Percentiles rank a stretch among this genome's conserved stretches.
These are phyloP conservation scores for Vaccinium corymbosum DNA, from an alignment of 148 eudicot genomes.

Conservation along the genomic window DNA sequence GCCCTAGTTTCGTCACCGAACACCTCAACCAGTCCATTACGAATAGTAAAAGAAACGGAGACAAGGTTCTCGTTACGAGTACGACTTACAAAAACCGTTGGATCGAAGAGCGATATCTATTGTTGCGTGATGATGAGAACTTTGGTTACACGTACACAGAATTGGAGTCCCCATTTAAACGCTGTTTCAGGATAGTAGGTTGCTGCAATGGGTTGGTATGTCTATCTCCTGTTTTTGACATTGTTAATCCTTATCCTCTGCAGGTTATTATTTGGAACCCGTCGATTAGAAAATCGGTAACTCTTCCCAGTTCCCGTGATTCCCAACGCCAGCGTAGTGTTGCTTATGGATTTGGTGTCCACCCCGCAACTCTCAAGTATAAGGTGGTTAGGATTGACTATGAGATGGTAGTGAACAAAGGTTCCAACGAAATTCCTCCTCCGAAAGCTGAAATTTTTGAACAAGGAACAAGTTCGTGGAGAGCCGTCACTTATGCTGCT, in stretches of 20 bases:
- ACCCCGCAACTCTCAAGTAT: not conserved
- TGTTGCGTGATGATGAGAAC: slow-evolving; percentile 12
- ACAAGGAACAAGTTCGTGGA: slow-evolving; percentile 18
- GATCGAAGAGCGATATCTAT: slow-evolving; percentile 21
- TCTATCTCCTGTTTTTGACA: slow-evolving; percentile 25
- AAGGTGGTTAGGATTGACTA: not conserved
- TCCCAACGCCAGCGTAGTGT: slow-evolving; percentile 4
- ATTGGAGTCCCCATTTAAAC: slow-evolving; percentile 25
- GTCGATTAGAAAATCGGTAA: slow-evolving; percentile 15
- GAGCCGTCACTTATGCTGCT: not conserved
- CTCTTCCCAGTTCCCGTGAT: not conserved
- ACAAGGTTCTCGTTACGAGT: not conserved
- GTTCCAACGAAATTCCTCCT: not conserved
- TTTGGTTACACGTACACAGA: not conserved
- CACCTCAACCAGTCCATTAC: not conserved
- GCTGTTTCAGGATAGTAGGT: slow-evolving; percentile 31
- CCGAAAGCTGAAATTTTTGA: not conserved
- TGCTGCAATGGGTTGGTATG: slow-evolving; percentile 32
- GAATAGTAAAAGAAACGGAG: no score
- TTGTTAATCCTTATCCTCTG: not conserved
- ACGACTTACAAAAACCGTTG: slow-evolving; percentile 11
- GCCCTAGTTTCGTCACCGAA: not conserved
- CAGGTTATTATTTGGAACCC: slow-evolving; percentile 29
- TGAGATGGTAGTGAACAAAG: not conserved
- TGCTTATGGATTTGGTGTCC: slow-evolving; percentile 27